phyloP scores from a whole-genome alignment of 805 yeast genomes.

The Wickerhamiella azyma region DNA sequence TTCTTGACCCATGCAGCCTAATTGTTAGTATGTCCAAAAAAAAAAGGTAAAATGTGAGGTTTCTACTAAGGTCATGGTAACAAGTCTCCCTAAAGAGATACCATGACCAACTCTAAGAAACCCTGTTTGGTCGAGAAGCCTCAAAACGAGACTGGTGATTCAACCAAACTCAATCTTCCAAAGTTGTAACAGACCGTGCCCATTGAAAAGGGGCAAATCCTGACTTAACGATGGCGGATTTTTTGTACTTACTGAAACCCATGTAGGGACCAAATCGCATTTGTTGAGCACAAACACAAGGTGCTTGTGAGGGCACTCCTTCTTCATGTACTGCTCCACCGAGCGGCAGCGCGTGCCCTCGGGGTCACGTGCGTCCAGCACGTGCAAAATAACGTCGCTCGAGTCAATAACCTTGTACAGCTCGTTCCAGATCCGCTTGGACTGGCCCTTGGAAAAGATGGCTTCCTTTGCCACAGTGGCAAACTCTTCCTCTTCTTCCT shows the following conservation, averaged over 20 bases:
- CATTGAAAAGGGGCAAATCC: constrained; percentile 31
- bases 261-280: constrained; percentile 96
- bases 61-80: constrained; percentile 69
- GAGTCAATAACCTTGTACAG: constrained; percentile 93
- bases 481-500: constrained; percentile 48
- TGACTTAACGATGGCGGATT: constrained; percentile 58
- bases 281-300: constrained; percentile 86
- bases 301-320: constrained; percentile 95
- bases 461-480: constrained; percentile 88
- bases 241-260: constrained; percentile 88
- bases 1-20: constrained; percentile 99
- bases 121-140: constrained; percentile 31
- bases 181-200: constrained; percentile 89
- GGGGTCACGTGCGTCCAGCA: constrained; percentile 95
- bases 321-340: constrained; percentile 82
- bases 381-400: constrained; percentile 93
- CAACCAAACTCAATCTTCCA: constrained; percentile 72
- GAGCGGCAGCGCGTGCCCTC: constrained; percentile 88
- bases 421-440: constrained; percentile 97
- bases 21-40: constrained; percentile 24
- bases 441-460: constrained; percentile 92
- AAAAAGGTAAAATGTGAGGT: constrained; percentile 41
- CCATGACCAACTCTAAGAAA: constrained; percentile 74
- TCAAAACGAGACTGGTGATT: constrained; percentile 39
- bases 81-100: constrained; percentile 16